These are phyloP conservation scores for Penstemon barbatus DNA, from an alignment of 257 asterid species.

Conservation along the genomic window DNA sequence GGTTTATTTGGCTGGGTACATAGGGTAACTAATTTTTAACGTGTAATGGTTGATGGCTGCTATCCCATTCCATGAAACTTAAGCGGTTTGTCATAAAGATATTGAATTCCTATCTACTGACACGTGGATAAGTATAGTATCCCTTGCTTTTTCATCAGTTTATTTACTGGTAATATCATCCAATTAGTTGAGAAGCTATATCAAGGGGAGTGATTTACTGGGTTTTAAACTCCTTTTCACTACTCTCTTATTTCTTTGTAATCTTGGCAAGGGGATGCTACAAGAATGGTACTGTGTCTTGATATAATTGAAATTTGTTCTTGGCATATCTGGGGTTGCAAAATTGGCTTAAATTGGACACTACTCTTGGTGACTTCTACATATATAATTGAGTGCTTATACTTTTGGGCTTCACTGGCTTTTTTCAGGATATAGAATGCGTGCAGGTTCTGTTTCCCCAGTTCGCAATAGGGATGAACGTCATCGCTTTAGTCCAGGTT, in stretches of 20 bases:
- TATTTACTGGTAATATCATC: constrained; percentile 23
- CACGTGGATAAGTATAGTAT: constrained; percentile 36
- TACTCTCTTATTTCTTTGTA: constrained; percentile 32
- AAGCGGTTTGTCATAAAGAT: constrained; percentile 28
- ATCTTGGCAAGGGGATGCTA: constrained; percentile 51
- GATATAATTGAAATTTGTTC: constrained; percentile 46
- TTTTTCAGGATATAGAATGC: constrained; percentile 88
- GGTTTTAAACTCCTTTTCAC: constrained; percentile 28
- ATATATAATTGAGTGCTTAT: constrained; percentile 49
- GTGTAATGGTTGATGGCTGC: constrained; percentile 31
- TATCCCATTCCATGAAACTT: constrained; percentile 30
- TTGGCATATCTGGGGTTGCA: constrained; percentile 49
- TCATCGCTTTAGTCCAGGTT: constrained; percentile 64
- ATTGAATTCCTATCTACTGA: constrained; percentile 31
- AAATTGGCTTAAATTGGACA: constrained; percentile 46
- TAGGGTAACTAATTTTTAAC: constrained; percentile 20
- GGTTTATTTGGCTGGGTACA: constrained; percentile 32
- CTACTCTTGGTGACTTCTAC: constrained; percentile 46
- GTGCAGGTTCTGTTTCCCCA: constrained; percentile 82
- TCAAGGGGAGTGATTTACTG: constrained; percentile 35
- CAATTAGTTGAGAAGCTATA: constrained; percentile 33
- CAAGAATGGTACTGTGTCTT: constrained; percentile 41
- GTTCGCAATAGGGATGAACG: constrained; percentile 63
- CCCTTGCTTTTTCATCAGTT: constrained; percentile 33
- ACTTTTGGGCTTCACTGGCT: constrained; percentile 66